Evolutionary conservation across 139 green algal genomes (phyloP), one percentile per base, ranked within the genome.

Genomic region (Dunaliella sp.): DNA sequence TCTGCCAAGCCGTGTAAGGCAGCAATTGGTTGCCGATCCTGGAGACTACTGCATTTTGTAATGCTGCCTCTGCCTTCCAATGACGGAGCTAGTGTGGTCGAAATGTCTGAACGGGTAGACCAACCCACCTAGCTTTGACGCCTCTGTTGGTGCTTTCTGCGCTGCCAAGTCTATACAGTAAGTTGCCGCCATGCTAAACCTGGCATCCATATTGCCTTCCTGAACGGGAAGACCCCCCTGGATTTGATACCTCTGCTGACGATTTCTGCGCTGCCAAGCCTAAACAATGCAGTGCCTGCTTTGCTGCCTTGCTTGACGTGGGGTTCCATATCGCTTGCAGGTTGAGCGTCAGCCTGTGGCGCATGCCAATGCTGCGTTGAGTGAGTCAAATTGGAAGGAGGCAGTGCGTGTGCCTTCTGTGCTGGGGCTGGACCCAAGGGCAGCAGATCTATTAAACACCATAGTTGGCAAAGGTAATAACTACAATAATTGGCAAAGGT

Each of bases 371-470:
- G 94, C 93, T 3, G 82, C 82, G 12, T 91, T 99, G 21, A 97
- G 93, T 57, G 91, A 99, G 36, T 86, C 87, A 85, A 99, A 99
- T 93, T 99, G 94, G 90, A 57, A 96, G 21, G 95, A 96, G 77
- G 95, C 95, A 22, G 80, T 98, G 31, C 65, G 85, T 0, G 93
- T 99, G 37, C 94, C 96, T 0, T 77, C 83, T 2, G 93, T 91
- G 1, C 85, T 99, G 33, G 97, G 97, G 0, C 92, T 99, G 34
- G 92, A 98, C 89, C 96, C 94, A 2, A 28, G 74, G 1, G 86
- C 89, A 2, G 89, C 90, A 0, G 35, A 80, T 1, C 0, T 82
- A 28, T 79, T 91, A 1, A 90, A 77, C 79, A 36, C n/a, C 16
- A 25, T 89, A 0, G 81, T 81, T 0, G 38, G 28, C 30, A 35